Evolutionary conservation across 495 filamentous ascomycete species (phyloP).

Genomic region (Podospora australis): DNA sequence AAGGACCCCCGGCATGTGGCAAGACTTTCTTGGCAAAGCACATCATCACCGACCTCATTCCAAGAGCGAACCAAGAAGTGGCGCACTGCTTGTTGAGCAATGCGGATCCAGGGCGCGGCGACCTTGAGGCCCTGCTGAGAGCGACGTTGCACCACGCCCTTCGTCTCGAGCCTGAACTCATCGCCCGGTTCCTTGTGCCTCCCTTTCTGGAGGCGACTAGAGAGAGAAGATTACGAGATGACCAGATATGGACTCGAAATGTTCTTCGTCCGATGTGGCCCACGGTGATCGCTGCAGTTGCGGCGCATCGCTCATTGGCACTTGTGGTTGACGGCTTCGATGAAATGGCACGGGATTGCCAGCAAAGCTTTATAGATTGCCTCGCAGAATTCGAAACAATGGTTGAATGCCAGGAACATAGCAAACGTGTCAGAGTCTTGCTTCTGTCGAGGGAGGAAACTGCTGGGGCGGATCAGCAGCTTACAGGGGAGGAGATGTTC

Average conservation of each 20-base stretch:
- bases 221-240: background rate
- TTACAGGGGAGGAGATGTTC: background rate
- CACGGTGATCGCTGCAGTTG: background rate
- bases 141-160: background rate
- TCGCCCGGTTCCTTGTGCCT: background rate
- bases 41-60: conserved; percentile 11
- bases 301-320: background rate
- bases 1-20: conserved; percentile 7
- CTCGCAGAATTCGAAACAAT: background rate
- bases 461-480: background rate
- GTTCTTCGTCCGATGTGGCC: background rate
- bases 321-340: conserved; percentile 1
- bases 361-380: background rate
- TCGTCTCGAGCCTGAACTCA: background rate
- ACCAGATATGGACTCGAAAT: background rate
- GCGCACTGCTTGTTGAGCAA: conserved; percentile 11
- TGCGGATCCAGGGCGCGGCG: conserved; percentile 3
- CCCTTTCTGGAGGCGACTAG: background rate
- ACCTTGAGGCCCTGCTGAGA: conserved; percentile 3
- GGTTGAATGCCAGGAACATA: background rate
- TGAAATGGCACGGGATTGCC: conserved; percentile 2
- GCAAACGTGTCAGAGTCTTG: background rate
- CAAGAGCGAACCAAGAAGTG: background rate
- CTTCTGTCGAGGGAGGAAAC: background rate
- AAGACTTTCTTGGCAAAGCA: conserved; percentile 11